Evolutionary conservation across 441 rosid genomes (phyloP), one percentile per base, ranked within the genome.

Genomic region (Flueggea neowawraea): DNA sequence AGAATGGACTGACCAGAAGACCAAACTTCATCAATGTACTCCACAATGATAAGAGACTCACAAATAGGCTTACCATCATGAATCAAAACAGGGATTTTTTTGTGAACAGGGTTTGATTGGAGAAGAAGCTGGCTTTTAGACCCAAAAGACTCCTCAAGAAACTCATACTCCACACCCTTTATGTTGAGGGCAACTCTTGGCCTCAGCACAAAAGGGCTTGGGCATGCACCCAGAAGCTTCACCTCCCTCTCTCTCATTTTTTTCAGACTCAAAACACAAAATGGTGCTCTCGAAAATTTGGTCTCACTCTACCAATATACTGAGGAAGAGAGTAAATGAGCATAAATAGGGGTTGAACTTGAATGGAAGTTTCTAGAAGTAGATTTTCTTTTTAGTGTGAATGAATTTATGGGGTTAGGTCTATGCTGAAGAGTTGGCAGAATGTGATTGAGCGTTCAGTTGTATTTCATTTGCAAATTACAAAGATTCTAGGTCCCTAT

Each of bases 11-110:
- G 82, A 45, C 75, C 80, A 33, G 83, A 71, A 58, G 90, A 66
- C 92, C 96, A 91, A 52, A 68, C 65, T 67, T 85, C 95, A 16
- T 89, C 87, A 3, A 91, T 64, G 51, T 89, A 89, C 69, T 89
- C 80, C 5, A 91, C 87, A 47, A 89, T 91, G 53, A 91, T 45
- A 41, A 80, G 84, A 7, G 97, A 87, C 60, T 91, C 96, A 44
- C 86, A 82, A 12, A 91, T 52, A 4, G 91, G 79, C 57, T 81
- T 87, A 16, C 66, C 88, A 22, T 58, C 65, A 7, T 91, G 90
- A 60, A 91, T 61, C n/a, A 89, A 83, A 65, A 89, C 96, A 0
- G 92, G 96, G 15, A 91, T 71, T 78, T 91, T 91, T 80, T 91
- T 89, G 69, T 87, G 80, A 43, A 89, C 78, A 43, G 97, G 96